Conservation (phyloP, 352 stramenopile genomes). For the Phytopythium ostracodes region DNA sequence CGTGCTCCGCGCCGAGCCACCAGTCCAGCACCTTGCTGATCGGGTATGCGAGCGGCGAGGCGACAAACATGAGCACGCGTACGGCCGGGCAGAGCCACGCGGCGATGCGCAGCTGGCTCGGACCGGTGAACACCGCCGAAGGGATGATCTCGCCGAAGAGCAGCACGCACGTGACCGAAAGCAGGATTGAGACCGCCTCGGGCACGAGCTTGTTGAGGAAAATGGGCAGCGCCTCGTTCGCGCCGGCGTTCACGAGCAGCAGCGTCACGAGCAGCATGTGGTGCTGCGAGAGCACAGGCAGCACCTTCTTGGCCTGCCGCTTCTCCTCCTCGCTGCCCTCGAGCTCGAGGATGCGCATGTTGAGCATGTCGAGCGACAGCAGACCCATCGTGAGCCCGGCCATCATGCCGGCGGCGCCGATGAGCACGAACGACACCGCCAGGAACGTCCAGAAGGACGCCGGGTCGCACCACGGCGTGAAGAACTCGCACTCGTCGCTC, state of each 20-base stretch:
- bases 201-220: slow-evolving; percentile 91
- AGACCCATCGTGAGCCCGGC: slow-evolving; percentile 75
- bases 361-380: slow-evolving; percentile 76
- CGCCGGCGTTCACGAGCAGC: slow-evolving; percentile 91
- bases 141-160: slow-evolving; percentile 97
- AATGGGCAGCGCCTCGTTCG: slow-evolving; percentile 93
- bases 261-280: slow-evolving; percentile 94
- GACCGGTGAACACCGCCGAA: slow-evolving; percentile 93
- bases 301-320: slow-evolving; percentile 62
- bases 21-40: slow-evolving; percentile 90
- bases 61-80: slow-evolving; percentile 79
- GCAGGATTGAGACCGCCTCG: slow-evolving; percentile 86
- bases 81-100: slow-evolving; percentile 82
- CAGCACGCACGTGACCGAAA: slow-evolving; percentile 95
- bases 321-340: slow-evolving; percentile 77
- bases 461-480: slow-evolving; percentile 59
- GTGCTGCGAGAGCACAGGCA: slow-evolving; percentile 88
- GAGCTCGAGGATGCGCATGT: slow-evolving; percentile 75
- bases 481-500: slow-evolving; percentile 40
- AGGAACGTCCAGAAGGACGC: slow-evolving; percentile 56
- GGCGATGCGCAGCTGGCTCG: slow-evolving; percentile 90
- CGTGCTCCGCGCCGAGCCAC: slow-evolving; percentile 78
- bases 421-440: slow-evolving; percentile 38
- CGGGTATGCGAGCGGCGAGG: slow-evolving; percentile 88
- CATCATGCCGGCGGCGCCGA: slow-evolving; percentile 64